phyloP scores from a whole-genome alignment of 768 basidiomycete genomes.

The Pisolithus microcarpus region DNA sequence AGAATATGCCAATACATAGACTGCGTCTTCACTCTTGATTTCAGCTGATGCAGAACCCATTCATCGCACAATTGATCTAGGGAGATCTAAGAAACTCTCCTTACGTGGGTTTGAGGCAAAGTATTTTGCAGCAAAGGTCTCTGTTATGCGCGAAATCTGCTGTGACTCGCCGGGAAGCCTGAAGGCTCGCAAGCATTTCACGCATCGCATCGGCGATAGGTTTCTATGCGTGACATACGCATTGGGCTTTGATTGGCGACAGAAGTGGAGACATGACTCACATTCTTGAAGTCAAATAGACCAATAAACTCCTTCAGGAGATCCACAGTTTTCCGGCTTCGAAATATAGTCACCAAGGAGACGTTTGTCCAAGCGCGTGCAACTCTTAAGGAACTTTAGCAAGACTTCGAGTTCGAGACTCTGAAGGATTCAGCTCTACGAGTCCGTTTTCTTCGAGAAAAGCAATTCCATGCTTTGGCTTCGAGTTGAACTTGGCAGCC shows the following conservation, averaged over 20 bases:
- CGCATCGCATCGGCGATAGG: slow-evolving; percentile 93
- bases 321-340: slow-evolving; percentile 77
- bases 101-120: slow-evolving; percentile 78
- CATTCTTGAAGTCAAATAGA: slow-evolving; percentile 84
- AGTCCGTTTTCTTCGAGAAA: slow-evolving; percentile 92
- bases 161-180: slow-evolving; percentile 92
- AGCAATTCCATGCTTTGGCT: slow-evolving; percentile 84
- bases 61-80: not conserved
- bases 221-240: slow-evolving; percentile 51
- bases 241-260: not conserved
- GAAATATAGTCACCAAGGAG: slow-evolving; percentile 91
- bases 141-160: slow-evolving; percentile 89
- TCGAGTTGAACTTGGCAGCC: slow-evolving; percentile 81
- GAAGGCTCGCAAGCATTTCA: slow-evolving; percentile 87
- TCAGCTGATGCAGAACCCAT: slow-evolving; percentile 48
- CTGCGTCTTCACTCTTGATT: slow-evolving; percentile 86
- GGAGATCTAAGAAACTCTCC: not conserved
- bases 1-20: slow-evolving; percentile 90
- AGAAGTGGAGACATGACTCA: slow-evolving; percentile 30
- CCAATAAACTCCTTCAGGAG: slow-evolving; percentile 81
- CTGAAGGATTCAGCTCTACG: slow-evolving; percentile 62
- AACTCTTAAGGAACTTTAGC: slow-evolving; percentile 83
- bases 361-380: slow-evolving; percentile 84
- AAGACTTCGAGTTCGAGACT: slow-evolving; percentile 58
- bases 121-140: slow-evolving; percentile 88